Conservation (phyloP, 441 rosid species). For the Corymbia calophylla region DNA sequence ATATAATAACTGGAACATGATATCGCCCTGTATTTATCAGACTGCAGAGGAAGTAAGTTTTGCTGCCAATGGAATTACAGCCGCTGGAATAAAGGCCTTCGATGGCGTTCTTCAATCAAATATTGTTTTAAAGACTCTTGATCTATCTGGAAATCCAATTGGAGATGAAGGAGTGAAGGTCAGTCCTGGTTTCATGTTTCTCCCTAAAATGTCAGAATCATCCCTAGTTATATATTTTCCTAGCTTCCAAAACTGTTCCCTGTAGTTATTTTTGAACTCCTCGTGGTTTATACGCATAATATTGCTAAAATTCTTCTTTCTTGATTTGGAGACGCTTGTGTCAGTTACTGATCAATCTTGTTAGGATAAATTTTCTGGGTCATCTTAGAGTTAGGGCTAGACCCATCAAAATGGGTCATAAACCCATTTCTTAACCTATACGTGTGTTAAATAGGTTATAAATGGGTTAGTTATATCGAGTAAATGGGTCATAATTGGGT, state of each 20-base stretch:
- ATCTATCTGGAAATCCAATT: constrained; percentile 85
- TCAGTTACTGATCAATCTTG: not conserved
- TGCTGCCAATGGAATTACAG: constrained; percentile 93
- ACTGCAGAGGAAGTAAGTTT: constrained; percentile 81
- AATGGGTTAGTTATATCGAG: not conserved
- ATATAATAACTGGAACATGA: not conserved
- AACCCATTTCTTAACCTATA: not conserved
- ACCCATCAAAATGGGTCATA: not conserved
- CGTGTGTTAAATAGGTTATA: not conserved
- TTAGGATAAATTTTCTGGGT: not conserved
- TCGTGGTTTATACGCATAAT: not conserved
- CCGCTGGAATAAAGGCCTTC: constrained; percentile 78
- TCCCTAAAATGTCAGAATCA: not conserved
- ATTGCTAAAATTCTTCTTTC: not conserved
- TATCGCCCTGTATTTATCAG: constrained; percentile 23
- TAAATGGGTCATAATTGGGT: not conserved
- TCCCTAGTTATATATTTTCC: not conserved
- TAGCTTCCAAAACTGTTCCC: not conserved
- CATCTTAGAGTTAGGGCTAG: not conserved
- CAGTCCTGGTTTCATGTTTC: constrained; percentile 5
- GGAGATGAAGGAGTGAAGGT: constrained; percentile 98
- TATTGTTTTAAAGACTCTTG: constrained; percentile 50
- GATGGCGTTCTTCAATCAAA: constrained; percentile 85
- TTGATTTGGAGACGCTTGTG: not conserved
- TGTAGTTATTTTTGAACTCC: not conserved